Percentiles rank a stretch among this genome's conserved stretches.
phyloP scores from a whole-genome alignment of 2,329 filamentous ascomycete species.

The Xylaria sp. region DNA sequence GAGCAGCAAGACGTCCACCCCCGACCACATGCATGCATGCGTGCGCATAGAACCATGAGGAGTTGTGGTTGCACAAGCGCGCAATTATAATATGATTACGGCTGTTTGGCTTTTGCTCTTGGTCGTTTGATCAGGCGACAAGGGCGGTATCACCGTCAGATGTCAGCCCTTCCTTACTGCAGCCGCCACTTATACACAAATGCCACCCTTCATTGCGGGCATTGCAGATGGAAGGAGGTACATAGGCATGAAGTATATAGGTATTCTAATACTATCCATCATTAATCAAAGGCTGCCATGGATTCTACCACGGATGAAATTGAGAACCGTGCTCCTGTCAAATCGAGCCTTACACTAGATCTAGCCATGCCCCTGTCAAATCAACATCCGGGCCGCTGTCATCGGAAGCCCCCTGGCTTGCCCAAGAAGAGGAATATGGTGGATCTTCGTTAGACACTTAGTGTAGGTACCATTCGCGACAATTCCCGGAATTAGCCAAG shows the following conservation, averaged over 20 bases:
- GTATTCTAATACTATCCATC: not conserved
- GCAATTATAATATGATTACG: slow-evolving; percentile 29
- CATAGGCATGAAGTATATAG: not conserved
- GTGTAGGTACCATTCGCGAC: slow-evolving; percentile 46
- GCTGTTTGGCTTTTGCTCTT: slow-evolving; percentile 17
- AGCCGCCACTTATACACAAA: slow-evolving; percentile 14
- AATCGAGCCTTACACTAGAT: slow-evolving; percentile 40
- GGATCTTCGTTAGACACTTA: slow-evolving; percentile 5
- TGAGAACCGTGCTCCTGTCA: slow-evolving; percentile 39
- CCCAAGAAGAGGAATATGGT: slow-evolving; percentile 23
- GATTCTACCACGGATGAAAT: slow-evolving; percentile 27
- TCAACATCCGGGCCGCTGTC: slow-evolving; percentile 42
- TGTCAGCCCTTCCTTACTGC: slow-evolving; percentile 27
- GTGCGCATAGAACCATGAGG: slow-evolving; percentile 37
- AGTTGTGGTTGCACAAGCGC: slow-evolving; percentile 32
- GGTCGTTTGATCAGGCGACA: slow-evolving; percentile 18
- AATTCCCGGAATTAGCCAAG: slow-evolving; percentile 48
- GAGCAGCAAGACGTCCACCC: slow-evolving; percentile 18
- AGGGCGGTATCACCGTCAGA: slow-evolving; percentile 12
- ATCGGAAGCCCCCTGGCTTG: slow-evolving; percentile 38
- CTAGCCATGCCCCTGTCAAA: slow-evolving; percentile 42
- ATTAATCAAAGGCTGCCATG: slow-evolving; percentile 5
- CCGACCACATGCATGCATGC: slow-evolving; percentile 36
- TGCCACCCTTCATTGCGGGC: not conserved
- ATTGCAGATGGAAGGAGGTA: too few species aligned